Percentiles rank a stretch among this genome's conserved stretches.
phyloP scores from a whole-genome alignment of 768 basidiomycete genomes.

The Hericium coralloides region DNA sequence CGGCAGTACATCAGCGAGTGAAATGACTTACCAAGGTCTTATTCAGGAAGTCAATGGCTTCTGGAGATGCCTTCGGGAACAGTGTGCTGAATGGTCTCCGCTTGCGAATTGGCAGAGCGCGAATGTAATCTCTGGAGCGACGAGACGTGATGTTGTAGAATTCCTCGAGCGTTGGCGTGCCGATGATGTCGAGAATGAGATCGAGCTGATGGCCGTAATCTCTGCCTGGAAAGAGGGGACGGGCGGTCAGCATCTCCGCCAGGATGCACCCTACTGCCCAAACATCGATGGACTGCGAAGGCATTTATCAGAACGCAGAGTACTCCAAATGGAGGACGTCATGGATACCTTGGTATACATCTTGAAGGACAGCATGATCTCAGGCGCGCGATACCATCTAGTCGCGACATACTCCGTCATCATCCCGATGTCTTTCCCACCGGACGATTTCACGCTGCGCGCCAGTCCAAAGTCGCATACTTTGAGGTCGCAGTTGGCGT shows the following conservation, averaged over 20 bases:
- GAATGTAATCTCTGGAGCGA: constrained; percentile 81
- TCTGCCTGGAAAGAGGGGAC: constrained; percentile 82
- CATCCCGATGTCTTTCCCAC: constrained; percentile 54
- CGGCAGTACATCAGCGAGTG: neutral
- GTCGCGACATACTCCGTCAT: constrained; percentile 89
- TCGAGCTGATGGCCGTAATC: constrained; percentile 84
- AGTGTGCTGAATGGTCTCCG: constrained; percentile 57
- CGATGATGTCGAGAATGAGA: constrained; percentile 83
- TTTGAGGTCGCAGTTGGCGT: constrained; percentile 85
- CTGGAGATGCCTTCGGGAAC: constrained; percentile 69
- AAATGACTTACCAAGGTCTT: constrained; percentile 50
- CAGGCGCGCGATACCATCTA: constrained; percentile 88
- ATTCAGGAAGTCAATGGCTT: constrained; percentile 64
- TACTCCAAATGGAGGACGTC: neutral
- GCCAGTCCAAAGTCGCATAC: constrained; percentile 87
- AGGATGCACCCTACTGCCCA: constrained; percentile 73
- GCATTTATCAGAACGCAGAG: neutral
- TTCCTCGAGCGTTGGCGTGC: constrained; percentile 83
- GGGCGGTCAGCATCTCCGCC: constrained; percentile 74
- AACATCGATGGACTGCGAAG: constrained; percentile 51
- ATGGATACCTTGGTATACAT: constrained; percentile 64
- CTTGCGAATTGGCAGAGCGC: constrained; percentile 77
- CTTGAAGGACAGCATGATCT: constrained; percentile 93
- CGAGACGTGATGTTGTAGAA: constrained; percentile 85
- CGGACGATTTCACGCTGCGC: constrained; percentile 50